phyloP scores from a whole-genome alignment of 2,329 filamentous ascomycete species.

The Chaetomiaceae sp. region DNA sequence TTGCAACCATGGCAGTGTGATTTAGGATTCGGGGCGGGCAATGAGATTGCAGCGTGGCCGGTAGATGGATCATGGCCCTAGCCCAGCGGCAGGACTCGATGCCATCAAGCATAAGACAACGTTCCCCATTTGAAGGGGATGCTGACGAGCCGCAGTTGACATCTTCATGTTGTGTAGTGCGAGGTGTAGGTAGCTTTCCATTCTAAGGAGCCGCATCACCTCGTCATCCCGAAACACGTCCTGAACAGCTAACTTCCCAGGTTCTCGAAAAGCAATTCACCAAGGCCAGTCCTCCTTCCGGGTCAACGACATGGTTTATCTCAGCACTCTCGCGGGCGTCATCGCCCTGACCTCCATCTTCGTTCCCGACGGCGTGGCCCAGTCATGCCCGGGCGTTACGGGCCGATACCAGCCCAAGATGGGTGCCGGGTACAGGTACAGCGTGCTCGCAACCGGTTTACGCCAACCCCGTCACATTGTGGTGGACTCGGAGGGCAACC shows the following conservation, averaged over 20 bases:
- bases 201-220: not conserved
- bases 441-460: slow-evolving; percentile 22
- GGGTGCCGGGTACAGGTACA: slow-evolving; percentile 20
- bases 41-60: not conserved
- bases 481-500: slow-evolving; percentile 21
- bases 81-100: not conserved
- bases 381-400: slow-evolving; percentile 17
- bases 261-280: not conserved
- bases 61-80: not conserved
- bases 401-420: slow-evolving; percentile 21
- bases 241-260: no score
- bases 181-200: not conserved
- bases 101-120: not conserved
- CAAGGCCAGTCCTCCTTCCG: not conserved
- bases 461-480: slow-evolving; percentile 20
- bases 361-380: slow-evolving; percentile 1
- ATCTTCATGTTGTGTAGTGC: slow-evolving; percentile 1
- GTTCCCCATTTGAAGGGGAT: not conserved
- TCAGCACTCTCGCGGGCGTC: slow-evolving; percentile 4
- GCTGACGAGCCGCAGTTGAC: not conserved
- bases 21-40: not conserved
- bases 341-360: slow-evolving; percentile 9
- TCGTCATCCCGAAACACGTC: not conserved
- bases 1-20: not conserved
- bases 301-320: not conserved